A percentile compares a stretch with the other conserved stretches of the same genome.
Evolutionary conservation across 1,284 basidiomycete genomes (phyloP).

Genomic region (Cutaneotrichosporon spelunceum): DNA sequence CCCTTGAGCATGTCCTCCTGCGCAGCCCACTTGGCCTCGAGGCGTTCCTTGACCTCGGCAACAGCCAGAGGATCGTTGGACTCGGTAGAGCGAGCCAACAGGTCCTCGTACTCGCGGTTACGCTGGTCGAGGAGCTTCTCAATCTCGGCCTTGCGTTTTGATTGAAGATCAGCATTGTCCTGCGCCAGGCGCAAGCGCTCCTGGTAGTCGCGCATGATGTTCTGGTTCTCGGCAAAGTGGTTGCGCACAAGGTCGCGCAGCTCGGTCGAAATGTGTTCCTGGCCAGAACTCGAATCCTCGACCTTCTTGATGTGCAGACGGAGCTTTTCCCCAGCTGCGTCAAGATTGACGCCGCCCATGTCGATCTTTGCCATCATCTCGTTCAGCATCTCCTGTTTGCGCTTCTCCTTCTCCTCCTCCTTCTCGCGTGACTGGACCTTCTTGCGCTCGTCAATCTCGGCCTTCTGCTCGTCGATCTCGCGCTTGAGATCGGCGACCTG

Average conservation of each 20-base stretch:
- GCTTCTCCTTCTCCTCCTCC: slow-evolving; percentile 97
- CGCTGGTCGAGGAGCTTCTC: slow-evolving; percentile 76
- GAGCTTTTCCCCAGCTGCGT: slow-evolving; percentile 42
- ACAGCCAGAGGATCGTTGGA: not conserved
- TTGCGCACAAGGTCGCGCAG: slow-evolving; percentile 69
- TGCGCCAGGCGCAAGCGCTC: slow-evolving; percentile 84
- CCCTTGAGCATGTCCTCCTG: slow-evolving; percentile 84
- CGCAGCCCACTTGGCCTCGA: slow-evolving; percentile 88
- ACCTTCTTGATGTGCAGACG: slow-evolving; percentile 42
- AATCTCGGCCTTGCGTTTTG: slow-evolving; percentile 78
- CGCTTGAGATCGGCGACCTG: slow-evolving; percentile 82
- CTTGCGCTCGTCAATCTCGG: slow-evolving; percentile 73
- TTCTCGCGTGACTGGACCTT: slow-evolving; percentile 78
- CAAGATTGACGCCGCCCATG: slow-evolving; percentile 52
- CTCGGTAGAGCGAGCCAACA: slow-evolving; percentile 57
- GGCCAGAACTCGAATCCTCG: slow-evolving; percentile 25
- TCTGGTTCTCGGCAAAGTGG: slow-evolving; percentile 85
- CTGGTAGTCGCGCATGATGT: slow-evolving; percentile 78
- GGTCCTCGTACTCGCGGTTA: slow-evolving; percentile 92
- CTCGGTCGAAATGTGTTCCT: slow-evolving; percentile 55
- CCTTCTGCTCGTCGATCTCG: slow-evolving; percentile 87
- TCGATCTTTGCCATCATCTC: slow-evolving; percentile 99
- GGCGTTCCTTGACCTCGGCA: slow-evolving; percentile 64
- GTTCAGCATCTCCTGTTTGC: slow-evolving; percentile 99
- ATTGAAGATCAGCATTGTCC: slow-evolving; percentile 86